These are phyloP conservation scores for Rubroshorea leprosula DNA, from an alignment of 345 rosid species.

Conservation along the genomic window DNA sequence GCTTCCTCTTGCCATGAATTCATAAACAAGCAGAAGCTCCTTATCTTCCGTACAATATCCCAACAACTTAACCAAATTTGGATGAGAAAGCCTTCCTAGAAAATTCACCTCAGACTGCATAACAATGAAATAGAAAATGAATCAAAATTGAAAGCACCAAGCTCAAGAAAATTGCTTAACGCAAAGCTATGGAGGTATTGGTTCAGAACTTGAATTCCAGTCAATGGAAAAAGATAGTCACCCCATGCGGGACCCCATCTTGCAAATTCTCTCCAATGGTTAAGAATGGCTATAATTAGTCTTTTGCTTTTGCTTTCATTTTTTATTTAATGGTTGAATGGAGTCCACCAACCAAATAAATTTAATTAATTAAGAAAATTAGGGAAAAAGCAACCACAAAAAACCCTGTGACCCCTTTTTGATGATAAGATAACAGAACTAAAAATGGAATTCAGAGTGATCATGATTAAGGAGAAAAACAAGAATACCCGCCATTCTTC, in stretches of 20 bases:
- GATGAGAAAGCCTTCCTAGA: conserved; percentile 76
- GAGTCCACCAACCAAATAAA: neutral
- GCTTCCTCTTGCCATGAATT: conserved; percentile 76
- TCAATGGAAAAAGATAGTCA: conserved; percentile 6
- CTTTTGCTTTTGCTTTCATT: neutral
- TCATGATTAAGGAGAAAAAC: neutral
- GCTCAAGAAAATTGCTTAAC: neutral
- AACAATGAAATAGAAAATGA: neutral
- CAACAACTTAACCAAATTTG: conserved; percentile 64
- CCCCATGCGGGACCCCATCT: conserved; percentile 12
- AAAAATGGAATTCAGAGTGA: conserved; percentile 7
- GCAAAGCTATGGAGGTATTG: neutral
- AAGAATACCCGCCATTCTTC: conserved; percentile 69
- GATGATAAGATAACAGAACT: neutral
- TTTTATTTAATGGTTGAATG: neutral
- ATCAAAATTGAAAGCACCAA: neutral
- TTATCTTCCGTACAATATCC: conserved; percentile 80
- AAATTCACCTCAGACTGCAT: conserved; percentile 78
- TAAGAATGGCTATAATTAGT: neutral
- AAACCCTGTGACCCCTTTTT: neutral
- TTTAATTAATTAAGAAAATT: neutral
- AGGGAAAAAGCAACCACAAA: no score
- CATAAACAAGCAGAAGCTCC: conserved; percentile 72
- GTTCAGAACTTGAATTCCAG: conserved; percentile 1
- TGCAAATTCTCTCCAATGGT: conserved; percentile 3